A percentile compares a stretch with the other conserved stretches of the same genome.
phyloP scores from a whole-genome alignment of 2,329 filamentous ascomycete genomes.

The Huntiella moniliformis region DNA sequence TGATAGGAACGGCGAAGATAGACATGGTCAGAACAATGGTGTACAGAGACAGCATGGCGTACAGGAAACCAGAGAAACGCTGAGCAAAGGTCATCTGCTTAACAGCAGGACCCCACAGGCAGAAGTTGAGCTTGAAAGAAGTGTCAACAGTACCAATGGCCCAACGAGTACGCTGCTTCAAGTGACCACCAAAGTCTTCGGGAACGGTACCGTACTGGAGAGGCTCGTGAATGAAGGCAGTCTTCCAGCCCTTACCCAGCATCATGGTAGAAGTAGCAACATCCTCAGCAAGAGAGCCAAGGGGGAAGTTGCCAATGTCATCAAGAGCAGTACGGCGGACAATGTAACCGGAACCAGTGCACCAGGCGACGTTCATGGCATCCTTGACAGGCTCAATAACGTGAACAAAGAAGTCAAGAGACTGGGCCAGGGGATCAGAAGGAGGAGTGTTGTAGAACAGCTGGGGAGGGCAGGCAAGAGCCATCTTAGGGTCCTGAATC shows the following conservation, averaged over 20 bases:
- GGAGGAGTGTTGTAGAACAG: constrained; percentile 44
- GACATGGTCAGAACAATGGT: constrained; percentile 35
- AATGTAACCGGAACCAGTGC: constrained; percentile 44
- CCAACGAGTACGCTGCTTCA: constrained; percentile 40
- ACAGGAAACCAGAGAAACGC: constrained; percentile 40
- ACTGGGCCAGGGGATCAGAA: constrained; percentile 38
- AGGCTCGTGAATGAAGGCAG: constrained; percentile 38
- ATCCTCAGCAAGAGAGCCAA: constrained; percentile 41
- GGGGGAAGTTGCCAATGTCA: constrained; percentile 42
- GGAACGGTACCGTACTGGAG: constrained; percentile 42
- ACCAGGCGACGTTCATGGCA: constrained; percentile 38
- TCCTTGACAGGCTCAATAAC: constrained; percentile 32
- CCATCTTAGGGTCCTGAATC: constrained; percentile 35
- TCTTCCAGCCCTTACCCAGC: constrained; percentile 42
- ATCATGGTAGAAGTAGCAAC: constrained; percentile 39
- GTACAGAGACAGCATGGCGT: constrained; percentile 35
- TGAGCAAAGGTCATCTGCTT: constrained; percentile 35
- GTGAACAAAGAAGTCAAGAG: constrained; percentile 39
- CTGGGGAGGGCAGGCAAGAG: constrained; percentile 40
- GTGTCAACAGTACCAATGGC: constrained; percentile 38
- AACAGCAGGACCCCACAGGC: constrained; percentile 33
- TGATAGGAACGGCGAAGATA: constrained; percentile 39
- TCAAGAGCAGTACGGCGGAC: constrained; percentile 40
- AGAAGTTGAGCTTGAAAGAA: constrained; percentile 40
- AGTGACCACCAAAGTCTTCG: constrained; percentile 33